A percentile compares a stretch with the other conserved stretches of the same genome.
Conservation (phyloP, 78 protist genomes). For the Bigelowiella natans region DNA sequence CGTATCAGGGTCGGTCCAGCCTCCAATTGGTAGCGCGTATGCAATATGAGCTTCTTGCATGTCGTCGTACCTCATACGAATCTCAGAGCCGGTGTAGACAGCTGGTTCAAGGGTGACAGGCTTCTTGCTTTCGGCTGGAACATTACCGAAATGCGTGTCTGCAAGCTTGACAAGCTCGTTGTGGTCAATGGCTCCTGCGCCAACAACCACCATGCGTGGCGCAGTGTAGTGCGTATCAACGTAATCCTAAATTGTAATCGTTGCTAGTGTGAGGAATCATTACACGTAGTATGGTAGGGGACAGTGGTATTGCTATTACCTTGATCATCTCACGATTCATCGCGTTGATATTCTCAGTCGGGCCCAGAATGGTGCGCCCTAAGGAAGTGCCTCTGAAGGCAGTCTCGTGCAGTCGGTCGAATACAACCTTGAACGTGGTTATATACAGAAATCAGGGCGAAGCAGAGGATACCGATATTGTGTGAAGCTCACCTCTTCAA, state of each 20-base stretch:
- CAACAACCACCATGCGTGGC: slow-evolving; percentile 75
- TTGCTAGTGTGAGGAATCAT: neutral
- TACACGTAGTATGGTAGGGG: neutral
- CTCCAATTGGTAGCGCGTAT: slow-evolving; percentile 46
- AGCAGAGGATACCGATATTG: neutral
- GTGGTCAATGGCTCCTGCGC: slow-evolving; percentile 80
- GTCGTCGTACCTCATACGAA: slow-evolving; percentile 38
- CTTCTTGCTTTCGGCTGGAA: slow-evolving; percentile 16
- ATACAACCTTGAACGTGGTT: slow-evolving; percentile 35
- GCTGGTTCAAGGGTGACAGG: neutral
- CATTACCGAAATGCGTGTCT: slow-evolving; percentile 31
- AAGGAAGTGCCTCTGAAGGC: slow-evolving; percentile 69
- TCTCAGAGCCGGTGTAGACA: slow-evolving; percentile 43
- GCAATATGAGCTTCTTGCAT: slow-evolving; percentile 52
- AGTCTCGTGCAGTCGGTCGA: slow-evolving; percentile 77
- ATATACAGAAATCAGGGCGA: neutral
- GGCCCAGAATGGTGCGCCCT: slow-evolving; percentile 87
- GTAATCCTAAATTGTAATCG: slow-evolving; percentile 11
- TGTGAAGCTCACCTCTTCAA: slow-evolving; percentile 1
- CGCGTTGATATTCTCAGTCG: slow-evolving; percentile 57
- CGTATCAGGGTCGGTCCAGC: slow-evolving; percentile 59
- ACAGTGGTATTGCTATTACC: neutral
- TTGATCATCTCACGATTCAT: neutral
- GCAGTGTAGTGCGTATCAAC: slow-evolving; percentile 67
- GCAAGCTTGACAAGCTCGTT: slow-evolving; percentile 57